Conservation (phyloP, 768 basidiomycete species). For the Trametes maxima region DNA sequence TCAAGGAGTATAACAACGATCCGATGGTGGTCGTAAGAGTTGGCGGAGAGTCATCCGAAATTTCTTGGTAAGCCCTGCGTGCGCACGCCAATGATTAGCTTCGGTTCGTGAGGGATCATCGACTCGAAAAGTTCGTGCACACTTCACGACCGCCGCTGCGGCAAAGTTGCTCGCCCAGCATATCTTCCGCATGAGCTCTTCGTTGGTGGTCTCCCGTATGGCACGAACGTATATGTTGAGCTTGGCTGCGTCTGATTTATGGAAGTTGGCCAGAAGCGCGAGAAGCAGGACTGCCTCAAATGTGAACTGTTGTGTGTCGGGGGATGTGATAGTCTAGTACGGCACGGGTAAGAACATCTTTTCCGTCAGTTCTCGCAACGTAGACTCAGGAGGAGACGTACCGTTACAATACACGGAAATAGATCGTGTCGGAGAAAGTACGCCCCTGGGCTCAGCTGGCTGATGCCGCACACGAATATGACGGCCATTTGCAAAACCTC, state of each 20-base stretch:
- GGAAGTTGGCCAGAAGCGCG: constrained; percentile 68
- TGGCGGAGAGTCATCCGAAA: constrained; percentile 54
- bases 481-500: constrained; percentile 58
- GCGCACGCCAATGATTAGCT: not conserved
- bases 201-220: constrained; percentile 50
- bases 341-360: not conserved
- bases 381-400: constrained; percentile 30
- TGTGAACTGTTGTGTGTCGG: constrained; percentile 55
- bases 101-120: not conserved
- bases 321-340: constrained; percentile 59
- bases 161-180: constrained; percentile 59
- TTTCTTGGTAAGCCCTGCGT: constrained; percentile 56
- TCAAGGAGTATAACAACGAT: constrained; percentile 51
- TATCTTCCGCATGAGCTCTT: constrained; percentile 55
- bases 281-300: constrained; percentile 64
- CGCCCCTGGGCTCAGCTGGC: constrained; percentile 69
- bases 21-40: constrained; percentile 54
- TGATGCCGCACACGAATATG: constrained; percentile 58
- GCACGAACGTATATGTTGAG: constrained; percentile 65
- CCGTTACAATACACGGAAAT: constrained; percentile 55
- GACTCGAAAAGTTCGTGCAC: constrained; percentile 24
- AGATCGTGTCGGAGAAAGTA: constrained; percentile 68
- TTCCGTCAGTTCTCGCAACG: not conserved
- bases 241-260: constrained; percentile 70
- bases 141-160: constrained; percentile 55